phyloP scores from a whole-genome alignment of 805 yeast species.

The Candida awuae region DNA sequence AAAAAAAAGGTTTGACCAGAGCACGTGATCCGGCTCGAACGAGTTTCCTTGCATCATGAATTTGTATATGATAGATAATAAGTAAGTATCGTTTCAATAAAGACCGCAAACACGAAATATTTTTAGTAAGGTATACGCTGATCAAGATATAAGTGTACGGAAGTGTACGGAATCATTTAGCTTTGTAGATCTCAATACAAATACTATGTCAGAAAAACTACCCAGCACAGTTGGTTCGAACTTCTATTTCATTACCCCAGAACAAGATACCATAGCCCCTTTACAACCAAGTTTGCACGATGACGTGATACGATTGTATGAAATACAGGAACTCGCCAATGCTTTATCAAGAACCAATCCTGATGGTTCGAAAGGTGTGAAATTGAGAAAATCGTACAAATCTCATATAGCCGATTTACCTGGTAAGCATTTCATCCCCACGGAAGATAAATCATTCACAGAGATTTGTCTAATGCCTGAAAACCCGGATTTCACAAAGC shows the following conservation, averaged over 20 bases:
- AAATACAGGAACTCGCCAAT: slow-evolving; percentile 56
- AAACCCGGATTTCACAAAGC: slow-evolving; percentile 31
- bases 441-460: slow-evolving; percentile 30
- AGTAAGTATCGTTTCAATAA: too few species aligned
- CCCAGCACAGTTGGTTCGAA: too few species aligned
- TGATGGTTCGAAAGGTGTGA: slow-evolving; percentile 86
- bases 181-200: background rate
- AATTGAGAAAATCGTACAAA: slow-evolving; percentile 88
- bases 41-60: too few species aligned
- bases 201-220: too few species aligned
- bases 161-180: too few species aligned
- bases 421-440: slow-evolving; percentile 67
- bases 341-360: slow-evolving; percentile 82
- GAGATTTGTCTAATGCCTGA: slow-evolving; percentile 32
- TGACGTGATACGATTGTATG: slow-evolving; percentile 64
- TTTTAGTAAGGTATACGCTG: too few species aligned
- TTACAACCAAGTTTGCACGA: slow-evolving; percentile 63
- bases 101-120: too few species aligned
- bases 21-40: too few species aligned
- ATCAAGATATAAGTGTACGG: too few species aligned
- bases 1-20: too few species aligned
- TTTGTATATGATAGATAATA: too few species aligned
- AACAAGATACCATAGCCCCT: slow-evolving; percentile 28
- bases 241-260: slow-evolving; percentile 27
- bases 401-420: slow-evolving; percentile 84